These are phyloP conservation scores for Nicotiana undulata DNA, from an alignment of 257 asterid genomes.

Conservation along the genomic window DNA sequence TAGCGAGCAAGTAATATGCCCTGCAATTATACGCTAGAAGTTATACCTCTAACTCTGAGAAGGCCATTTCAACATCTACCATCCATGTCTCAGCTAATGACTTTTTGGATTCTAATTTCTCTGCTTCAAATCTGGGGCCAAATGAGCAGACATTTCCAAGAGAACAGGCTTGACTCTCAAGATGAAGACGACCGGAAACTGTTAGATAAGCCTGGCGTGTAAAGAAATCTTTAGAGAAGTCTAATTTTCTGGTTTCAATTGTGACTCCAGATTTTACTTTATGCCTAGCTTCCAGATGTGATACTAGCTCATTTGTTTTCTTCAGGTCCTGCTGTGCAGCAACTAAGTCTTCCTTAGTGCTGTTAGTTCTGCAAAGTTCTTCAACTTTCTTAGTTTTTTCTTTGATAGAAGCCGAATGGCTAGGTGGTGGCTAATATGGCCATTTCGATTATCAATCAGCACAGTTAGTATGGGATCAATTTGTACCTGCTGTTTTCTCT, in stretches of 20 bases:
- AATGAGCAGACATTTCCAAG: constrained; percentile 78
- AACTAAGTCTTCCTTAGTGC: constrained; percentile 68
- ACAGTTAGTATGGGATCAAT: neutral
- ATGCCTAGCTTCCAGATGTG: constrained; percentile 50
- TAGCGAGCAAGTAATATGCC: neutral
- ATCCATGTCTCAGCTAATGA: constrained; percentile 78
- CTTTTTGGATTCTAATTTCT: constrained; percentile 36
- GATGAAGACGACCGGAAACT: constrained; percentile 65
- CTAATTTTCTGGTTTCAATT: constrained; percentile 4
- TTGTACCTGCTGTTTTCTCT: neutral
- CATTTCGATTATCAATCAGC: neutral
- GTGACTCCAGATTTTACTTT: constrained; percentile 23
- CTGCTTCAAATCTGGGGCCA: constrained; percentile 73
- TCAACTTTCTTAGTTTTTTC: constrained; percentile 60
- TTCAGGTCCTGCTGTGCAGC: constrained; percentile 68
- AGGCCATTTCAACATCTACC: constrained; percentile 81
- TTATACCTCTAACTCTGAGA: constrained; percentile 56
- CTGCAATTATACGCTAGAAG: neutral
- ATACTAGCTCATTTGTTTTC: constrained; percentile 47
- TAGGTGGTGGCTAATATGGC: constrained; percentile 5
- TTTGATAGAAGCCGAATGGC: constrained; percentile 32
- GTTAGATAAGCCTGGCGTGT: constrained; percentile 43
- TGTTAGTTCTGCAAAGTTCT: constrained; percentile 55
- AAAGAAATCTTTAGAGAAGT: constrained; percentile 56
- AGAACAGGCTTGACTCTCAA: constrained; percentile 80